Evolutionary conservation across 225 moss, liverwort and hornwort genomes (phyloP).

Genomic region (Physcomitrium patens): DNA sequence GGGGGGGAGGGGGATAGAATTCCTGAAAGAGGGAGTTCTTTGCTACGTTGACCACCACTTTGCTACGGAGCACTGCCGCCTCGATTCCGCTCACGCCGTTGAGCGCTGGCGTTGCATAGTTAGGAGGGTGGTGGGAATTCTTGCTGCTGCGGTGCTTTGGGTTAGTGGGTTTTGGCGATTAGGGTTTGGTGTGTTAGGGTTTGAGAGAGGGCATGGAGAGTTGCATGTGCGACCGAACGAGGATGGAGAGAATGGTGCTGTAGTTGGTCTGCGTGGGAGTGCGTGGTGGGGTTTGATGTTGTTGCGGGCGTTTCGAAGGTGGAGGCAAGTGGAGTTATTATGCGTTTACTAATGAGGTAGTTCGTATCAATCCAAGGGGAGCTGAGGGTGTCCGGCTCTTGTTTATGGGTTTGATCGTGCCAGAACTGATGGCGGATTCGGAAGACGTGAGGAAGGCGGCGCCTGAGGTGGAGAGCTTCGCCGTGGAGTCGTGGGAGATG

Average conservation of each 20-base stretch:
- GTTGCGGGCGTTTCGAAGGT: too few species aligned
- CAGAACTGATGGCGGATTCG: constrained; percentile 69
- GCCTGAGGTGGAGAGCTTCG: constrained; percentile 52
- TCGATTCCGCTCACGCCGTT: background rate
- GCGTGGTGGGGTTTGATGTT: background rate
- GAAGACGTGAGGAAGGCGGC: constrained; percentile 51
- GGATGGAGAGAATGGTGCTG: background rate
- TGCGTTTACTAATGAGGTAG: constrained; percentile 21
- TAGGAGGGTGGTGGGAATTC: background rate
- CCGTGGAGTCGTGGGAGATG: constrained; percentile 96
- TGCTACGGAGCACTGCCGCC: constrained; percentile 10
- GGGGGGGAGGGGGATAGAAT: background rate
- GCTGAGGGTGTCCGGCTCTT: constrained; percentile 29
- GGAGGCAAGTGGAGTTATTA: background rate
- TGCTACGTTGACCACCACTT: constrained; percentile 11
- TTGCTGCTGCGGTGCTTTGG: background rate
- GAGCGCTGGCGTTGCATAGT: background rate
- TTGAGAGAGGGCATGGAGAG: background rate
- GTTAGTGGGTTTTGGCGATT: constrained; percentile 25
- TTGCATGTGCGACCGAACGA: background rate
- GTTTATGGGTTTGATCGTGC: constrained; percentile 78
- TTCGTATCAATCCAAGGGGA: constrained; percentile 8
- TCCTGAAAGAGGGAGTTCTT: background rate
- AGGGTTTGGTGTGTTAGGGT: constrained; percentile 41
- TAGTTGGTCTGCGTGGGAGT: constrained; percentile 5